Evolutionary conservation across 345 rosid species (phyloP).

Genomic region (Lepidium africanum): DNA sequence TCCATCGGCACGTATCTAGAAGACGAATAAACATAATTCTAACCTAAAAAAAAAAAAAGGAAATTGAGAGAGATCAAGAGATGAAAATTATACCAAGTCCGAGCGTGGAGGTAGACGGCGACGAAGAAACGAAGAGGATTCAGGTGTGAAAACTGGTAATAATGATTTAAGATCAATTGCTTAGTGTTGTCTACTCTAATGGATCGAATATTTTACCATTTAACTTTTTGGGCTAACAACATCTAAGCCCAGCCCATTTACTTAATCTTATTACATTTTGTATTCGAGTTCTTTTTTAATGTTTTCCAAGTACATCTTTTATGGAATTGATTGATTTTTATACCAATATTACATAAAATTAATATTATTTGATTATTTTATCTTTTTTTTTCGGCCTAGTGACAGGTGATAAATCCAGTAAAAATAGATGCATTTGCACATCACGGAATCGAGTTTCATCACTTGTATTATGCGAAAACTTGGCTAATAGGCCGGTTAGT

Average conservation of each 20-base stretch:
- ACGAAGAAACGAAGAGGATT: background rate
- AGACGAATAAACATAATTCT: background rate
- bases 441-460: no score
- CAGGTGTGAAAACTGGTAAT: background rate
- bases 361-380: no score
- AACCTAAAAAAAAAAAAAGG: background rate
- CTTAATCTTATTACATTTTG: no score
- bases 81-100: slow-evolving; percentile 20
- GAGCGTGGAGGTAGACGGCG: slow-evolving; percentile 8
- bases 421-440: no score
- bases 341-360: no score
- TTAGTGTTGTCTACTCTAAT: background rate
- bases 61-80: background rate
- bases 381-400: no score
- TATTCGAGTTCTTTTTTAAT: no score
- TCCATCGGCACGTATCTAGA: background rate
- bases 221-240: background rate
- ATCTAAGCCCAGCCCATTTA: background rate
- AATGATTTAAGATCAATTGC: background rate
- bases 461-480: no score
- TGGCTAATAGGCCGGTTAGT: no score
- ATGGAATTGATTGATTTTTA: no score
- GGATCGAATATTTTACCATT: background rate
- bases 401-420: no score
- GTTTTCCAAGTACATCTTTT: background rate